Percentiles rank a stretch among this genome's conserved stretches.
These are phyloP conservation scores for Penicillium psychrofluorescens DNA, from an alignment of 495 filamentous ascomycete genomes.

Conservation along the genomic window DNA sequence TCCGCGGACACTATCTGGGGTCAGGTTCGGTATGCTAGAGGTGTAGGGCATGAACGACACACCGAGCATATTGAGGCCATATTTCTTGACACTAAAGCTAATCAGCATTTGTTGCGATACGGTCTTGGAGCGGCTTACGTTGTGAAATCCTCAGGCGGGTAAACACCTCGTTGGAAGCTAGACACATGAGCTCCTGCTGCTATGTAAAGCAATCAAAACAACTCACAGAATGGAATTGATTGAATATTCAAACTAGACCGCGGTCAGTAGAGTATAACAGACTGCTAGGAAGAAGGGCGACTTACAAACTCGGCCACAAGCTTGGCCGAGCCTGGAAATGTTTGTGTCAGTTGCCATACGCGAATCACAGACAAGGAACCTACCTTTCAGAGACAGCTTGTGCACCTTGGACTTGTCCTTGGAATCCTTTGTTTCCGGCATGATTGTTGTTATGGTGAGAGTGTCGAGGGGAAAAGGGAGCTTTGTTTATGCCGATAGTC, in stretches of 20 bases:
- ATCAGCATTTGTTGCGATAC: background rate
- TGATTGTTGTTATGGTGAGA: too few species aligned
- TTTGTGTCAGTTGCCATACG: constrained; percentile 14
- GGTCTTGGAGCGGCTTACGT: constrained; percentile 48
- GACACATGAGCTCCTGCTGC: constrained; percentile 2
- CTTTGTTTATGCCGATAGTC: constrained; percentile 37
- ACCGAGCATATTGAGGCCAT: constrained; percentile 97
- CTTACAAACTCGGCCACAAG: constrained; percentile 90
- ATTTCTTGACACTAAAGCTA: constrained; percentile 77
- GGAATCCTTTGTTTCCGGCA: too few species aligned
- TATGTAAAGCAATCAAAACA: background rate
- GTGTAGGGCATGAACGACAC: constrained; percentile 10
- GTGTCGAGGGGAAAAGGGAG: constrained; percentile 2
- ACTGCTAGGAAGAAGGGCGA: constrained; percentile 4
- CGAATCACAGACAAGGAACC: background rate
- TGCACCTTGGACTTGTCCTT: constrained; percentile 90
- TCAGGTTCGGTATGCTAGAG: constrained; percentile 4
- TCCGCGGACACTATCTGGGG: constrained; percentile 66
- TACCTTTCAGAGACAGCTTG: constrained; percentile 88
- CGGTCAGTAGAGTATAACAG: constrained; percentile 9
- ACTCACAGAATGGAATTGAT: constrained; percentile 85
- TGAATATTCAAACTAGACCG: constrained; percentile 81
- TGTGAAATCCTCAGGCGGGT: constrained; percentile 96
- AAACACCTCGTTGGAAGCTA: constrained; percentile 92
- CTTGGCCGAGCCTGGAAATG: constrained; percentile 61